Conservation (phyloP, 1,139 yeast genomes). For the Pichia sp. region DNA sequence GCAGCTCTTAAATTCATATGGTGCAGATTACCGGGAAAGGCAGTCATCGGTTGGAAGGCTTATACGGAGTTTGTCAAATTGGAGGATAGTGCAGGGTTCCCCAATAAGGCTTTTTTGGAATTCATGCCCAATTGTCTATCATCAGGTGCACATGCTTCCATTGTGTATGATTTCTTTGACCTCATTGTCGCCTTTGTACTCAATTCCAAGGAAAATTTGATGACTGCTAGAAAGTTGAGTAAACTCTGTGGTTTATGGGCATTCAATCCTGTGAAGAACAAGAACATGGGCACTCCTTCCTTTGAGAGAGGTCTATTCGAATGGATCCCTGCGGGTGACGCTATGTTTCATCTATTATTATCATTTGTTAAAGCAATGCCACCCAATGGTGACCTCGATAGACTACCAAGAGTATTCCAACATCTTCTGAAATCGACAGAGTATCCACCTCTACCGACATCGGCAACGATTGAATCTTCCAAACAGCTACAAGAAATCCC, state of each 20-base stretch:
- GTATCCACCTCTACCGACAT: conserved; percentile 47
- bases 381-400: conserved; percentile 52
- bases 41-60: conserved; percentile 81
- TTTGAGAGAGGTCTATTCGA: conserved; percentile 68
- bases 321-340: conserved; percentile 82
- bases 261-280: conserved; percentile 34
- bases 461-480: conserved; percentile 31
- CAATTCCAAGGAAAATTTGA: conserved; percentile 70
- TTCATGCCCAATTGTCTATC: conserved; percentile 79
- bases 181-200: conserved; percentile 72
- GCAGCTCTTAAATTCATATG: conserved; percentile 76
- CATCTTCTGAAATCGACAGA: conserved; percentile 53
- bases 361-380: conserved; percentile 78
- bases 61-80: conserved; percentile 61
- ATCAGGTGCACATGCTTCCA: conserved; percentile 83
- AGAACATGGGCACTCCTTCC: conserved; percentile 28
- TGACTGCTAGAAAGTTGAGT: conserved; percentile 74
- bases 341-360: conserved; percentile 71
- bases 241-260: conserved; percentile 91
- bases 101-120: conserved; percentile 67
- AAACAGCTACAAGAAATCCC: conserved; percentile 48
- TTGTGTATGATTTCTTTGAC: conserved; percentile 82
- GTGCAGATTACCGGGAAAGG: conserved; percentile 76
- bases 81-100: conserved; percentile 59
- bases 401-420: conserved; percentile 59